Conservation (phyloP, 148 eudicot species). For the Drosera capensis region DNA sequence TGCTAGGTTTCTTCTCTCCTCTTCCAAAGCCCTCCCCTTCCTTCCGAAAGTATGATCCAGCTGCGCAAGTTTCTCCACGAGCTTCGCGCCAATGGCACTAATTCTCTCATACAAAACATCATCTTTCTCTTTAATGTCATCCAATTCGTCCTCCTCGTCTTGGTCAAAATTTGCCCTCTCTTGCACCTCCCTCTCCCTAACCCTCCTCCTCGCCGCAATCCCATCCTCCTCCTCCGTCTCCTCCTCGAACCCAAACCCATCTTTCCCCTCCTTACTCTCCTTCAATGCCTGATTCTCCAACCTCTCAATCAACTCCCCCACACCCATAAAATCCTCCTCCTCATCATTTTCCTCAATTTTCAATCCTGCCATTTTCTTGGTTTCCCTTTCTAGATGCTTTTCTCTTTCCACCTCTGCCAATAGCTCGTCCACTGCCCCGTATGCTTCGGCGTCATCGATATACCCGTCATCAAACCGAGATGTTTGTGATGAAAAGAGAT, state of each 20-base stretch:
- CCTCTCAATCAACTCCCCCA: constrained; percentile 50
- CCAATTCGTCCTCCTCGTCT: constrained; percentile 48
- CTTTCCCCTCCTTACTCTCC: constrained; percentile 6
- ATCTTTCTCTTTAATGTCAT: constrained; percentile 89
- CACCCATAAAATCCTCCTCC: constrained; percentile 65
- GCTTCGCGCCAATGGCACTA: constrained; percentile 50
- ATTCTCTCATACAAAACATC: constrained; percentile 62
- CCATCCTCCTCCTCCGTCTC: constrained; percentile 49
- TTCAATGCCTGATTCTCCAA: constrained; percentile 30
- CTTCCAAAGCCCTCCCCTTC: constrained; percentile 79
- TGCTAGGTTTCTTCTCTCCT: constrained; percentile 84
- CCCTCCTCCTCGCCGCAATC: no score
- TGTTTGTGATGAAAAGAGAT: no score
- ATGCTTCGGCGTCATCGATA: background rate
- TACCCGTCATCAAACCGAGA: background rate
- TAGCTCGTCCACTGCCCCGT: constrained; percentile 9
- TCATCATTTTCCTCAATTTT: constrained; percentile 39
- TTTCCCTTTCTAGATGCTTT: constrained; percentile 38
- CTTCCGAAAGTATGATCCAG: constrained; percentile 87
- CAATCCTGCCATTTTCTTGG: constrained; percentile 39
- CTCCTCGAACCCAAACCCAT: constrained; percentile 24
- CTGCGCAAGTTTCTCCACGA: constrained; percentile 67
- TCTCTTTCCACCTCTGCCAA: constrained; percentile 22
- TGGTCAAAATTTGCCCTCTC: constrained; percentile 18
- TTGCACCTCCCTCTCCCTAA: no score